Percentiles rank a stretch among this genome's conserved stretches.
phyloP scores from a whole-genome alignment of 2,329 filamentous ascomycete genomes.

The Cladosporium sp. region DNA sequence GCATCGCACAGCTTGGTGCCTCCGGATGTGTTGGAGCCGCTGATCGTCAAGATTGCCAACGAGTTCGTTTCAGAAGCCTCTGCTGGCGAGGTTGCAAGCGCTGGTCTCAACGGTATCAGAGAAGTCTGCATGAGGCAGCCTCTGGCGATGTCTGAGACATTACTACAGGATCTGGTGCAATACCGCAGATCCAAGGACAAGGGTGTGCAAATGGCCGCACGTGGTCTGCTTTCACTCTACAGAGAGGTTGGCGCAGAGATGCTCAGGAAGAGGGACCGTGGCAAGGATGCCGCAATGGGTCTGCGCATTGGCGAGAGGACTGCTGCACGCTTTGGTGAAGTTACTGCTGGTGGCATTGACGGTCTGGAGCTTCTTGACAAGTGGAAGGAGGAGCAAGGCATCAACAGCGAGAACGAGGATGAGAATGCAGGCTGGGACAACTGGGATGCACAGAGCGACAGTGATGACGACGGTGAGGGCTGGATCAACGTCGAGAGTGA shows the following conservation, averaged over 20 bases:
- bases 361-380: slow-evolving; percentile 87
- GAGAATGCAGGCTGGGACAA: slow-evolving; percentile 56
- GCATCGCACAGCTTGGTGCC: slow-evolving; percentile 89
- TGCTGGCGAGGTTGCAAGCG: slow-evolving; percentile 85
- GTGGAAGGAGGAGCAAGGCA: slow-evolving; percentile 88
- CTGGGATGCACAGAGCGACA: slow-evolving; percentile 64
- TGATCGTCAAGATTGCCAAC: slow-evolving; percentile 94
- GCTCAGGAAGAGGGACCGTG: slow-evolving; percentile 84
- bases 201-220: slow-evolving; percentile 97
- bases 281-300: slow-evolving; percentile 85
- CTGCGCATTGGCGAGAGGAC: slow-evolving; percentile 74
- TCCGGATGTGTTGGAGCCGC: slow-evolving; percentile 85
- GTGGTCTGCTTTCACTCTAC: slow-evolving; percentile 86
- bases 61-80: slow-evolving; percentile 97
- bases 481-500: slow-evolving; percentile 92
- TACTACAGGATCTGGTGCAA: slow-evolving; percentile 94
- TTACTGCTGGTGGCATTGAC: slow-evolving; percentile 79
- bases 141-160: slow-evolving; percentile 90
- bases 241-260: slow-evolving; percentile 88
- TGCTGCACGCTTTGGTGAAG: slow-evolving; percentile 79
- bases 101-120: slow-evolving; percentile 90
- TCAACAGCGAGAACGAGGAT: slow-evolving; percentile 59
- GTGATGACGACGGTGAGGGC: slow-evolving; percentile 74
- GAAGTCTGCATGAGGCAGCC: slow-evolving; percentile 93
- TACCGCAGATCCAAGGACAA: slow-evolving; percentile 98